Base-by-base conservation (phyloP, 2,329 filamentous ascomycete species). In the Pestalotiopsis sp. region DNA sequence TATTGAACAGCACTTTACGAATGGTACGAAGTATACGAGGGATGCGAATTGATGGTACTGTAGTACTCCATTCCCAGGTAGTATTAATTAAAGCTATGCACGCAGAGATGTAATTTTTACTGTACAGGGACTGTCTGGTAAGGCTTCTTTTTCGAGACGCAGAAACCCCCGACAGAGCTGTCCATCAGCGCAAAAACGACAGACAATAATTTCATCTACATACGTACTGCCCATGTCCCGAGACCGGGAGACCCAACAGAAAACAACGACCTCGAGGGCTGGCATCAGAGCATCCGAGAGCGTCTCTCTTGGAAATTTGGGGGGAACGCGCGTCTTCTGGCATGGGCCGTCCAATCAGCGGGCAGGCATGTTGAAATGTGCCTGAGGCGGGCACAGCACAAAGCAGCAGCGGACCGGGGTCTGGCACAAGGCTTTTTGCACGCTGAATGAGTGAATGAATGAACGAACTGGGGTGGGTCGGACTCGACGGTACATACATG, bases 321-420 rank as follows among this genome's bases (percentile, higher is more conserved):
- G 38, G 64, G 26, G 64, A 60, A 66, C 64, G 64, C 64, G 64
- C 64, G 64, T 66, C 64, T 66, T 35, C 55, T 48, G 17, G n/a
- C 20, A n/a, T 17, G 64, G 14, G 52, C 40, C 4, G 52, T n/a
- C 64, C 64, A 66, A 66, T 66, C 64, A 66, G 24, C 7, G 17
- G 7, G 14, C 52, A 48, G 35, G 24, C 4, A 55, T 17, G 55
- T 59, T 38, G 2, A 7, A 24, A 40, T 58, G 64, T 58, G 64
- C 64, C 64, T 66, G 52, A 59, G 55, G 52, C 64, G 52, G 57
- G 52, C 55, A 65, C 35, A 55, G 38, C 11, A 39, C 30, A 38
- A 39, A 44, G n/a, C 52, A 58, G 26, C 56, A 35, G 56, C 17
- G 58, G 62, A 48, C 20, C 35, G 62, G 62, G 48, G 24, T 44